A percentile compares a stretch with the other conserved stretches of the same genome.
Conservation (phyloP, 331 rosid species). For the Malus hybrid region DNA sequence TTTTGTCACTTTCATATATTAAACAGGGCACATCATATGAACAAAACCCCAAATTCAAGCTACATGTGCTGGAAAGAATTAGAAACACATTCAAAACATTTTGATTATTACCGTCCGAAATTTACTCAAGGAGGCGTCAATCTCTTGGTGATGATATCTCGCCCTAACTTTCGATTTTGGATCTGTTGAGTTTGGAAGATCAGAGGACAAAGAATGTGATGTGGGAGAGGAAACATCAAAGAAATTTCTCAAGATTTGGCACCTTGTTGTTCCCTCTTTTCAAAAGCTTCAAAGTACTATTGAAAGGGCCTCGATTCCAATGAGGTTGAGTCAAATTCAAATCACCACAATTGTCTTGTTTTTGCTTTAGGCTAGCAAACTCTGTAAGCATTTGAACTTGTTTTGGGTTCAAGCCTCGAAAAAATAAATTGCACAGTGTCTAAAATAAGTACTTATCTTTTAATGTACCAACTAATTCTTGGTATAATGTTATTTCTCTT, state of each 20-base stretch:
- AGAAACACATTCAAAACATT: background rate
- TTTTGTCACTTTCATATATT: background rate
- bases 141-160: background rate
- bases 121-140: background rate
- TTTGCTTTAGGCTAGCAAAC: background rate
- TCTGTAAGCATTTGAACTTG: background rate
- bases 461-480: background rate
- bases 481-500: background rate
- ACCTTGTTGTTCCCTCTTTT: conserved; percentile 12
- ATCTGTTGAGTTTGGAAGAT: background rate
- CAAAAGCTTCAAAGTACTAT: conserved; percentile 1
- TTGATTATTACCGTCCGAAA: background rate
- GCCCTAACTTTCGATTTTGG: background rate
- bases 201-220: background rate
- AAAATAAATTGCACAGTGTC: background rate
- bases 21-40: background rate
- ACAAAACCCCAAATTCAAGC: background rate
- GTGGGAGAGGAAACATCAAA: conserved; percentile 39
- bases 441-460: background rate
- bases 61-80: background rate
- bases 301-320: background rate
- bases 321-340: background rate
- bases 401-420: too few species aligned
- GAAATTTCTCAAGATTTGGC: conserved; percentile 44
- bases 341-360: background rate